Evolutionary conservation across 2,329 filamentous ascomycete genomes (phyloP), one percentile per base, ranked within the genome.

Genomic region (Calonectria fujianensis): DNA sequence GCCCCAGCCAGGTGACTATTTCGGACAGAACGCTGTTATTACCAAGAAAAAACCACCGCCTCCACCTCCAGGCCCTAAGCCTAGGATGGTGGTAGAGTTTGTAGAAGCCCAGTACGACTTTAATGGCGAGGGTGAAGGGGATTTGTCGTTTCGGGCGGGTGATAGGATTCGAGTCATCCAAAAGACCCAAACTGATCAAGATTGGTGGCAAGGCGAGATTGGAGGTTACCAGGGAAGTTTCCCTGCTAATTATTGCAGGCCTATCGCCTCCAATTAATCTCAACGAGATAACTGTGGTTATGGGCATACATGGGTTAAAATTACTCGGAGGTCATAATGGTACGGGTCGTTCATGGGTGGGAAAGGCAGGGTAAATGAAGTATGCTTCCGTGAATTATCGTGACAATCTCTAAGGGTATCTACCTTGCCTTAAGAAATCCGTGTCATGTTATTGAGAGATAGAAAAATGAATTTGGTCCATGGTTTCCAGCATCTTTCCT

Each of bases 141-240:
- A 76, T 32, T 39, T 76, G 18, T 76, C 74, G 27, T 76, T 76
- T 18, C 57, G 64, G 16, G 72, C 65, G 9, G 74, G 74, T 24
- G 74, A 76, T 35, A 66, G 27, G 57, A 75, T 74, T 32, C 72
- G 73, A 13, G 51, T 73, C 59, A 72, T 73, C 16, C 48, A 69
- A n/a, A 73, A 67, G 52, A 72, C 73, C 9, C 29, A 63, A 45
- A 74, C 73, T 2, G 73, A 75, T 27, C 74, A 76, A 41, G 74
- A 76, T 29, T 76, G 74, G 74, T 76, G 74, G 74, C 54, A 71
- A 68, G 74, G 74, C 18, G 72, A 76, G 59, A 45, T 76, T 24
- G 45, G 51, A 18, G 72, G 72, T 8, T 39, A 5, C 9, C 63
- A 69, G 37, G 74, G 74, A 27, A 72, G 59, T 39, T 76, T 76